phyloP scores from a whole-genome alignment of 2,329 filamentous ascomycete genomes.

The Emydomyces testavorans region DNA sequence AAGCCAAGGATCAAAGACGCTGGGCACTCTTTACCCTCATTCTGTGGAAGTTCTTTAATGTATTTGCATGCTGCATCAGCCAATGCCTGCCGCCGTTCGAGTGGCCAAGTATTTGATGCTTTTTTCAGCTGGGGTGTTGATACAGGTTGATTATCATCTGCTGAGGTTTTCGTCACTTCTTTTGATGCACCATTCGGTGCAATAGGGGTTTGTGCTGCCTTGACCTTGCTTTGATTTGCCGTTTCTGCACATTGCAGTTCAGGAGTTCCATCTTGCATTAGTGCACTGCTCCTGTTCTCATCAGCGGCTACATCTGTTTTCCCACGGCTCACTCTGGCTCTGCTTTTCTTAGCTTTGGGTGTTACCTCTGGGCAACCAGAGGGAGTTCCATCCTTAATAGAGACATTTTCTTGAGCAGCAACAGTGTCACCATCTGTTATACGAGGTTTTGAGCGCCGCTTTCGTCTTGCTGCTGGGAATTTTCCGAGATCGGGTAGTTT shows the following conservation, averaged over 20 bases:
- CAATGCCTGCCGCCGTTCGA: slow-evolving; percentile 38
- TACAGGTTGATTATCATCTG: neutral
- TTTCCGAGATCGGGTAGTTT: slow-evolving; percentile 14
- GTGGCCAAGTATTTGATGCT: slow-evolving; percentile 40
- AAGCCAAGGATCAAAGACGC: slow-evolving; percentile 36
- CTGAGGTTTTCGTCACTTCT: neutral
- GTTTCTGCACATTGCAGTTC: neutral
- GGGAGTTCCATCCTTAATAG: no score
- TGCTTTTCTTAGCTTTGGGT: no score
- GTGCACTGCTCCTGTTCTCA: neutral
- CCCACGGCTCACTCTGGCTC: no score
- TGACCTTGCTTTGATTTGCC: neutral
- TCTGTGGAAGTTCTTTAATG: slow-evolving; percentile 35
- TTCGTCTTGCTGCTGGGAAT: slow-evolving; percentile 15
- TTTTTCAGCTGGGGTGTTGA: neutral
- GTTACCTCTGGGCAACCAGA: no score
- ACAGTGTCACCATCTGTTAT: neutral
- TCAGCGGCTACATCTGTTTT: neutral
- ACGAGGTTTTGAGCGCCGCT: slow-evolving; percentile 4
- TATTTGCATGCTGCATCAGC: slow-evolving; percentile 41
- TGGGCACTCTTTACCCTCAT: slow-evolving; percentile 28
- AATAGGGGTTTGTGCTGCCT: neutral
- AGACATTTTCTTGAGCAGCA: neutral
- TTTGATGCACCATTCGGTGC: neutral
- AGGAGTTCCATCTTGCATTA: neutral